These are phyloP conservation scores for Leptographium wingfieldii DNA, from an alignment of 2,329 filamentous ascomycete species.

Conservation along the genomic window DNA sequence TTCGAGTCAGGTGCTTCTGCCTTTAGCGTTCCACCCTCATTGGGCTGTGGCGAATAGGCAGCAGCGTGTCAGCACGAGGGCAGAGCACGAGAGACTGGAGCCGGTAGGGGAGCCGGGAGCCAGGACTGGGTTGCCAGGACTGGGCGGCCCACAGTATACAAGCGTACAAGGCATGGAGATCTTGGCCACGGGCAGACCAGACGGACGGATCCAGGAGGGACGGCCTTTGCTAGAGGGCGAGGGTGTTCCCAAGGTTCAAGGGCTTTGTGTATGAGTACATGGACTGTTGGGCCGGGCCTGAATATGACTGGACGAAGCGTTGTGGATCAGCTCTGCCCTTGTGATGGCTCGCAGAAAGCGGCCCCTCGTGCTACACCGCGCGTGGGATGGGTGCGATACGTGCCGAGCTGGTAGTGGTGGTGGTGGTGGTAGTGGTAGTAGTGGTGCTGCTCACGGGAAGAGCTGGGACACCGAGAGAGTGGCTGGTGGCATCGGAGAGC, in stretches of 20 bases:
- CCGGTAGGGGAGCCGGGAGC: neutral
- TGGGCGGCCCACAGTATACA: slow-evolving; percentile 35
- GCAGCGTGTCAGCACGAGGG: neutral
- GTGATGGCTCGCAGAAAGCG: neutral
- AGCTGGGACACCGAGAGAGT: too few relatives aligned
- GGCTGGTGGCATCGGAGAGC: neutral
- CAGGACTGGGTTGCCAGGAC: neutral
- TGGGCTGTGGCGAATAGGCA: slow-evolving; percentile 16
- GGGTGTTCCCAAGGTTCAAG: neutral
- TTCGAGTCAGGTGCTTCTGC: slow-evolving; percentile 10
- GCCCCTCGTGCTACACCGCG: neutral
- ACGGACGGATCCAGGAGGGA: slow-evolving; percentile 53
- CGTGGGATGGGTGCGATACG: too few relatives aligned
- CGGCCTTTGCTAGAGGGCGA: slow-evolving; percentile 14
- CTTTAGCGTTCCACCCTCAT: slow-evolving; percentile 24
- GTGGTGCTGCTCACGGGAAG: neutral
- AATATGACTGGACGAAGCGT: neutral
- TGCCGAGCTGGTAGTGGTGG: too few relatives aligned
- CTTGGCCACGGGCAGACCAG: slow-evolving; percentile 38
- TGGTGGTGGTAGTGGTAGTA: too few relatives aligned
- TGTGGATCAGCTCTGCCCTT: neutral
- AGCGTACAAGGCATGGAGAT: slow-evolving; percentile 54
- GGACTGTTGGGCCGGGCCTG: neutral
- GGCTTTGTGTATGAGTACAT: neutral
- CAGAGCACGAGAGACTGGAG: neutral